Evolutionary conservation across 1,284 basidiomycete species (phyloP).

Genomic region (Cryptococcus wingfieldii): DNA sequence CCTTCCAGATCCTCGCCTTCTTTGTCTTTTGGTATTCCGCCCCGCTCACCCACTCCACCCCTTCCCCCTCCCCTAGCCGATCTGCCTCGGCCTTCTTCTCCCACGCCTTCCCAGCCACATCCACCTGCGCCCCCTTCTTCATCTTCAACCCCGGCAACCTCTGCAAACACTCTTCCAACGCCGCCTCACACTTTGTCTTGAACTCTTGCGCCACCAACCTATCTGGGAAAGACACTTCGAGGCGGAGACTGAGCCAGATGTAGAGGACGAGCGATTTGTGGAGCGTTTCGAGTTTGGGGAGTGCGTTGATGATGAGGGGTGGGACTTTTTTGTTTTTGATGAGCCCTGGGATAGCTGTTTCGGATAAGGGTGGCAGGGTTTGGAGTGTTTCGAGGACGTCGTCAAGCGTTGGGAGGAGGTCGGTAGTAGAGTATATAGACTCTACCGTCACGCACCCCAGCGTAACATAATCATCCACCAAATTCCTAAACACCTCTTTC

Average conservation of each 20-base stretch:
- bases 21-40: constrained; percentile 7
- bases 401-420: constrained; percentile 52
- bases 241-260: constrained; percentile 80
- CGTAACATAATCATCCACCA: constrained; percentile 46
- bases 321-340: constrained; percentile 14
- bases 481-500: constrained; percentile 42
- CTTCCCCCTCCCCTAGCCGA: constrained; percentile 12
- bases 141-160: constrained; percentile 38
- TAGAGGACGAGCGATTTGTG: constrained; percentile 81
- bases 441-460: constrained; percentile 48
- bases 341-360: neutral
- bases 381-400: constrained; percentile 50
- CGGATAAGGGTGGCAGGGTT: constrained; percentile 24
- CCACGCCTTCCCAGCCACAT: constrained; percentile 9
- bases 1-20: neutral
- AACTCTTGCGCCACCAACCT: constrained; percentile 55
- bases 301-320: constrained; percentile 30
- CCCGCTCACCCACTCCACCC: constrained; percentile 7
- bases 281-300: constrained; percentile 64
- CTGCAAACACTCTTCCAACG: constrained; percentile 56
- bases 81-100: constrained; percentile 7
- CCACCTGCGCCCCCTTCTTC: constrained; percentile 19
- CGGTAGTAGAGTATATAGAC: constrained; percentile 41
- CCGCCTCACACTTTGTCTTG: constrained; percentile 65
- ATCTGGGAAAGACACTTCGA: constrained; percentile 67